A percentile compares a stretch with the other conserved stretches of the same genome.
phyloP scores from a whole-genome alignment of 495 filamentous ascomycete species.

The Aspergillus homomorphus region DNA sequence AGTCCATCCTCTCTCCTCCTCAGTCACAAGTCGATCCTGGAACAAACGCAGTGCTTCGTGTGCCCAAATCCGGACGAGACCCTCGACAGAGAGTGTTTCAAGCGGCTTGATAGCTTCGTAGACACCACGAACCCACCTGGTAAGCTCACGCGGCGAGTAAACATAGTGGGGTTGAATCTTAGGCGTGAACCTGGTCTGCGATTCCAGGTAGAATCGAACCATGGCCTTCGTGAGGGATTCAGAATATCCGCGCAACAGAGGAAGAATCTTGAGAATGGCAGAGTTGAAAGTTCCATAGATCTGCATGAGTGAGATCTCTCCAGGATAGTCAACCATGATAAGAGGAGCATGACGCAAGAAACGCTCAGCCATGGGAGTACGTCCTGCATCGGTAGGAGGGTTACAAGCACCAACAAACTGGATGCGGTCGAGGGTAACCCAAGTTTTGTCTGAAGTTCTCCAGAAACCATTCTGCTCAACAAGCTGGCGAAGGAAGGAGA shows the following conservation, averaged over 20 bases:
- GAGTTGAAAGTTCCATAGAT: constrained; percentile 99
- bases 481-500: constrained; percentile 93
- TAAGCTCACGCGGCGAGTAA: constrained; percentile 97
- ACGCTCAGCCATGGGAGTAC: constrained; percentile 86
- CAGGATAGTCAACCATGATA: constrained; percentile 99
- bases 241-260: constrained; percentile 88
- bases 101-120: constrained; percentile 95
- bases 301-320: constrained; percentile 86
- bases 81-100: constrained; percentile 82
- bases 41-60: constrained; percentile 95
- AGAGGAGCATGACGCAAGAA: constrained; percentile 94
- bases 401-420: constrained; percentile 99
- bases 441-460: constrained; percentile 94
- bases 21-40: constrained; percentile 89
- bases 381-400: constrained; percentile 95
- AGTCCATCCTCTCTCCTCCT: constrained; percentile 96
- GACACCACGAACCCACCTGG: constrained; percentile 92
- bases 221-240: constrained; percentile 95
- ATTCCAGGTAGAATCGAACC: constrained; percentile 94
- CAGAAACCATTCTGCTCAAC: constrained; percentile 99
- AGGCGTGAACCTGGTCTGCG: constrained; percentile 87
- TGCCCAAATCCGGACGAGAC: constrained; percentile 94
- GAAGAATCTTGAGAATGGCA: constrained; percentile 93
- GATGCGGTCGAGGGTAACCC: constrained; percentile 95
- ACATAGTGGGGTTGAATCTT: constrained; percentile 98